A percentile compares a stretch with the other conserved stretches of the same genome.
Evolutionary conservation across 805 yeast species (phyloP).

Genomic region (Barnettozyma wickerhamii): DNA sequence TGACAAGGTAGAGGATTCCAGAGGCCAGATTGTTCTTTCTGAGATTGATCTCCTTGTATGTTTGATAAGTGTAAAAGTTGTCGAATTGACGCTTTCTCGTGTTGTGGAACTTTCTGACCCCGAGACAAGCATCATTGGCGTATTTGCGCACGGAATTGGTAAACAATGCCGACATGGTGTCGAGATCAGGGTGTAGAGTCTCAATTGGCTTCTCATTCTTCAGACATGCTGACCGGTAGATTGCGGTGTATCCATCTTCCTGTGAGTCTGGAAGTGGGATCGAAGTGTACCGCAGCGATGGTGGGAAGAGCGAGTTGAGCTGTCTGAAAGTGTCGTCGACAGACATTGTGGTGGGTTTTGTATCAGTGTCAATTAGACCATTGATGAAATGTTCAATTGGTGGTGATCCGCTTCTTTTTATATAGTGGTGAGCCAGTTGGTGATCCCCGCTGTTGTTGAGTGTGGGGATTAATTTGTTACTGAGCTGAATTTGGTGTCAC

Average conservation of each 20-base stretch:
- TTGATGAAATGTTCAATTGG: too few species aligned
- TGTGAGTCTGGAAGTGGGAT: constrained; percentile 8
- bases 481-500: too few species aligned
- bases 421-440: too few species aligned
- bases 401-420: too few species aligned
- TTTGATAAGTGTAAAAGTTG: constrained; percentile 21
- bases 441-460: too few species aligned
- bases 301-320: constrained; percentile 1
- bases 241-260: constrained; percentile 6
- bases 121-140: constrained; percentile 34
- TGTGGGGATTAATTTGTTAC: too few species aligned
- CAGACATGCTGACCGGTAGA: constrained; percentile 10
- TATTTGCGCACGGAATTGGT: constrained; percentile 28
- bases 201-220: constrained; percentile 15
- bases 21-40: constrained; percentile 34
- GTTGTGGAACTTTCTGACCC: constrained; percentile 26
- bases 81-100: constrained; percentile 19
- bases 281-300: not conserved
- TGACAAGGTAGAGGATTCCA: constrained; percentile 32
- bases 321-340: constrained; percentile 4
- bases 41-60: constrained; percentile 29
- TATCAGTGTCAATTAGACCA: too few species aligned
- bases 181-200: constrained; percentile 33
- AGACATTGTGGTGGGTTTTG: not conserved
- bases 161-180: constrained; percentile 37